phyloP scores from a whole-genome alignment of 2,329 filamentous ascomycete species.

The Intubia oerlemansii region DNA sequence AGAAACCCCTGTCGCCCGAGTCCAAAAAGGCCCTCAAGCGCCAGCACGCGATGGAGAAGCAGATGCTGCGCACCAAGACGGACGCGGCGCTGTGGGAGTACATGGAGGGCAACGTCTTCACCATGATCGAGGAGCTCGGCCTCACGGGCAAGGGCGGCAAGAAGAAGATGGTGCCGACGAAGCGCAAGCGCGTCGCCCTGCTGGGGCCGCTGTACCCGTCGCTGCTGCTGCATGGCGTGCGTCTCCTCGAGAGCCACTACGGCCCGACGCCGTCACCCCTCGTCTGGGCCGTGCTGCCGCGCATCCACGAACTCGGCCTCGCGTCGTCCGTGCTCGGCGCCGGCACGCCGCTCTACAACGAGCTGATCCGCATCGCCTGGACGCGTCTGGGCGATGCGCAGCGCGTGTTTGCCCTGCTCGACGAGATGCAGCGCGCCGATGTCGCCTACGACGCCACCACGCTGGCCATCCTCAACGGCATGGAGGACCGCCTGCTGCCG shows the following conservation, averaged over 20 bases:
- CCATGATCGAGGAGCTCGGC: slow-evolving; percentile 27
- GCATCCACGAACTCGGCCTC: slow-evolving; percentile 44
- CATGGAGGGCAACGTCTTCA: slow-evolving; percentile 46
- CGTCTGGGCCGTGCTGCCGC: slow-evolving; percentile 39
- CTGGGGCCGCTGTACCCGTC: slow-evolving; percentile 41
- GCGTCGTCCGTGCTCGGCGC: slow-evolving; percentile 52
- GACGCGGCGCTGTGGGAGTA: slow-evolving; percentile 47
- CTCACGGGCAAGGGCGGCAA: slow-evolving; percentile 12
- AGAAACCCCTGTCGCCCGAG: slow-evolving; percentile 18
- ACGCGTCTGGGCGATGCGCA: slow-evolving; percentile 33
- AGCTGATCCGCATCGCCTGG: slow-evolving; percentile 41
- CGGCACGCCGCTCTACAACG: slow-evolving; percentile 48
- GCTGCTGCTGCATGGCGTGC: slow-evolving; percentile 34
- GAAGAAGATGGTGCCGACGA: slow-evolving; percentile 1
- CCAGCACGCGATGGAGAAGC: slow-evolving; percentile 18
- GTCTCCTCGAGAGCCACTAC: slow-evolving; percentile 35
- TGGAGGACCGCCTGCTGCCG: slow-evolving; percentile 10
- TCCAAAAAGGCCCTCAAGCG: slow-evolving; percentile 2
- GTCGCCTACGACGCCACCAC: slow-evolving; percentile 33
- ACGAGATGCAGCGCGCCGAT: slow-evolving; percentile 44
- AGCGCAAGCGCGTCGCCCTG: slow-evolving; percentile 22
- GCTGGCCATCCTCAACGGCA: slow-evolving; percentile 15
- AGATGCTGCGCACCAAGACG: slow-evolving; percentile 32
- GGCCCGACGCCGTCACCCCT: slow-evolving; percentile 28
- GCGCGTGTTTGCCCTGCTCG: slow-evolving; percentile 31